phyloP scores from a whole-genome alignment of 1,284 basidiomycete species.

The Moesziomyces aphidis region DNA sequence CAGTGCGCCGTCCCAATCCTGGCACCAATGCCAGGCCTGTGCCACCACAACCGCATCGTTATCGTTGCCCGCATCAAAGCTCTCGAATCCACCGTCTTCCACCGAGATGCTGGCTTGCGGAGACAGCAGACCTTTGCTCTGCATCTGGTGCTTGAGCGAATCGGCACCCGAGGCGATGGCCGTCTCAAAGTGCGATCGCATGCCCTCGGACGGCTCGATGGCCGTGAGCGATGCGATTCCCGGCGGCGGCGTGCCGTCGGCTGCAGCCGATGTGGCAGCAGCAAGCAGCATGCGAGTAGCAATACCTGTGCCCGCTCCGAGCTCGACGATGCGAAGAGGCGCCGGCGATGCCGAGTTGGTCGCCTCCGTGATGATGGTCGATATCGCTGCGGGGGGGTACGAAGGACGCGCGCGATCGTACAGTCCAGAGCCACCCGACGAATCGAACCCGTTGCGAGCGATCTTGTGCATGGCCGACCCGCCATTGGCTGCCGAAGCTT shows the following conservation, averaged over 20 bases:
- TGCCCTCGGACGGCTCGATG: slow-evolving; percentile 56
- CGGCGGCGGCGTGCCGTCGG: slow-evolving; percentile 33
- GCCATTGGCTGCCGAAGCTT: neutral
- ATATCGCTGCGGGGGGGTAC: slow-evolving; percentile 48
- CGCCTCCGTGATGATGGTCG: slow-evolving; percentile 38
- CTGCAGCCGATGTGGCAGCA: slow-evolving; percentile 21
- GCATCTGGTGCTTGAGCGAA: slow-evolving; percentile 29
- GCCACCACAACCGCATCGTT: slow-evolving; percentile 61
- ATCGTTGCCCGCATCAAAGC: slow-evolving; percentile 36
- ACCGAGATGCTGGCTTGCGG: slow-evolving; percentile 29
- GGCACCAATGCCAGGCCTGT: slow-evolving; percentile 65
- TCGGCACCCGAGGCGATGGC: slow-evolving; percentile 28
- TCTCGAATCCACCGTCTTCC: slow-evolving; percentile 58
- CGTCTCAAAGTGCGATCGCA: slow-evolving; percentile 50
- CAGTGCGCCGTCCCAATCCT: slow-evolving; percentile 51
- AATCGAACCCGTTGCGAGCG: slow-evolving; percentile 53
- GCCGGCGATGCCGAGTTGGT: slow-evolving; percentile 17
- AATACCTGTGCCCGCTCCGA: slow-evolving; percentile 64
- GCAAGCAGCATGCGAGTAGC: slow-evolving; percentile 57
- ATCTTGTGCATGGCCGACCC: slow-evolving; percentile 46
- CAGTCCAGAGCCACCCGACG: slow-evolving; percentile 39
- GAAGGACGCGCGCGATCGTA: slow-evolving; percentile 59
- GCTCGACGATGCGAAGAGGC: slow-evolving; percentile 57
- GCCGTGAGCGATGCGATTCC: slow-evolving; percentile 41
- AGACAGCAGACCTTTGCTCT: slow-evolving; percentile 36